phyloP scores from a whole-genome alignment of 2,329 filamentous ascomycete genomes.

The Teratosphaeria pseudoeucalypti region DNA sequence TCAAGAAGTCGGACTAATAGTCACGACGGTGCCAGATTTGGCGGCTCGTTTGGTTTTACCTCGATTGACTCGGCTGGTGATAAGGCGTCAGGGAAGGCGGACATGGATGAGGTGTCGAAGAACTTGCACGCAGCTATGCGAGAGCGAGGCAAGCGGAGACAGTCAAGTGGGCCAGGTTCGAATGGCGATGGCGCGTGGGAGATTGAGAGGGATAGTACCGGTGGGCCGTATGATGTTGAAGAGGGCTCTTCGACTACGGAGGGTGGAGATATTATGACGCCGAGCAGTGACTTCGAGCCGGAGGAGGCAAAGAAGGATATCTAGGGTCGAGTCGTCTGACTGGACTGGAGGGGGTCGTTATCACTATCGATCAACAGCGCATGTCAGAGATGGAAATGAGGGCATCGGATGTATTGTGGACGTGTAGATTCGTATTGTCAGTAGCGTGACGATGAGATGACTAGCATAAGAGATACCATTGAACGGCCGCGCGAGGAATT shows the following conservation, averaged over 20 bases:
- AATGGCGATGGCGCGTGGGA: background rate
- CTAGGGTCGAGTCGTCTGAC: background rate
- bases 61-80: constrained; percentile 36
- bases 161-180: constrained; percentile 5
- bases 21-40: constrained; percentile 9
- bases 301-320: constrained; percentile 6
- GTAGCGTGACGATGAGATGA: background rate
- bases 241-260: background rate
- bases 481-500: background rate
- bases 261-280: constrained; percentile 2
- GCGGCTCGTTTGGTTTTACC: constrained; percentile 19
- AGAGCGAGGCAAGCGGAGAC: constrained; percentile 55
- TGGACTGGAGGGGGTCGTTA: background rate
- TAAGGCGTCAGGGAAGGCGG: constrained; percentile 50
- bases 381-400: background rate
- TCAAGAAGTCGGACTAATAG: constrained; percentile 53
- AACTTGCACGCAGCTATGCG: constrained; percentile 79
- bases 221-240: background rate
- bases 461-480: background rate
- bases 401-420: background rate
- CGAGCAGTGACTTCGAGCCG: constrained; percentile 2
- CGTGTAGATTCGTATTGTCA: background rate
- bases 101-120: constrained; percentile 71
- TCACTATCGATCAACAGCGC: background rate
- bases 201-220: background rate